phyloP scores from a whole-genome alignment of 2,329 filamentous ascomycete genomes.

The Phyllosticta capitalensis region DNA sequence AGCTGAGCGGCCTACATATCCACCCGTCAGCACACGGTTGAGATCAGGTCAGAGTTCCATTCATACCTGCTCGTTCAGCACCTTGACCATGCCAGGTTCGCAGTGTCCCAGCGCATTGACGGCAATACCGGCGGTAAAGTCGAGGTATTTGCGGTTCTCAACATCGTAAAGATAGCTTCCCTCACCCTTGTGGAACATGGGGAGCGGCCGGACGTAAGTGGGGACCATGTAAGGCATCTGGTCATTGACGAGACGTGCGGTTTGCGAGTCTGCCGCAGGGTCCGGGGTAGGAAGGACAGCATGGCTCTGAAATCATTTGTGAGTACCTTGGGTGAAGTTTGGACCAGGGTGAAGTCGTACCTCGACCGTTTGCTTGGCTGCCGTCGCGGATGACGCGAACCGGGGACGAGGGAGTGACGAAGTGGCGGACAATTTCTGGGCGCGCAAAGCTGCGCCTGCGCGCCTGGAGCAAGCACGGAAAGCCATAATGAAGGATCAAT shows the following conservation, averaged over 20 bases:
- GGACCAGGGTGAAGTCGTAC: conserved; percentile 17
- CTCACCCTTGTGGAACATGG: conserved; percentile 80
- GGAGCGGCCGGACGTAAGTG: conserved; percentile 82
- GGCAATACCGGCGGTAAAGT: conserved; percentile 92
- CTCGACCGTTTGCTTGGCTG: conserved; percentile 33
- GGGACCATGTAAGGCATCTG: conserved; percentile 86
- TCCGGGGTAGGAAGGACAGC: conserved; percentile 55
- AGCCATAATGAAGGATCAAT: conserved; percentile 1
- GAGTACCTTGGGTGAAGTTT: neutral
- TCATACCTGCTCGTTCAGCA: conserved; percentile 67
- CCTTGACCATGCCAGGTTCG: conserved; percentile 64
- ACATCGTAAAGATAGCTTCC: conserved; percentile 86
- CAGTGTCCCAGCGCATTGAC: conserved; percentile 90
- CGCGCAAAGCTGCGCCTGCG: conserved; percentile 16
- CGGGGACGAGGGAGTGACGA: conserved; percentile 10
- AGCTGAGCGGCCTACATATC: conserved; percentile 49
- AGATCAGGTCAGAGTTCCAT: neutral
- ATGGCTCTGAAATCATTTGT: conserved; percentile 18
- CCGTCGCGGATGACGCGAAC: conserved; percentile 32
- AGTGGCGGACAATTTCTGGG: neutral
- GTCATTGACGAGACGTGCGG: conserved; percentile 62
- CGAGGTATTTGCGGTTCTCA: conserved; percentile 80
- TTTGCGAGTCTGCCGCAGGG: conserved; percentile 63
- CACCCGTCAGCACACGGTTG: neutral
- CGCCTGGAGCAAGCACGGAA: conserved; percentile 5